Base-by-base conservation (phyloP, 345 rosid species). In the Salix dunnii region DNA sequence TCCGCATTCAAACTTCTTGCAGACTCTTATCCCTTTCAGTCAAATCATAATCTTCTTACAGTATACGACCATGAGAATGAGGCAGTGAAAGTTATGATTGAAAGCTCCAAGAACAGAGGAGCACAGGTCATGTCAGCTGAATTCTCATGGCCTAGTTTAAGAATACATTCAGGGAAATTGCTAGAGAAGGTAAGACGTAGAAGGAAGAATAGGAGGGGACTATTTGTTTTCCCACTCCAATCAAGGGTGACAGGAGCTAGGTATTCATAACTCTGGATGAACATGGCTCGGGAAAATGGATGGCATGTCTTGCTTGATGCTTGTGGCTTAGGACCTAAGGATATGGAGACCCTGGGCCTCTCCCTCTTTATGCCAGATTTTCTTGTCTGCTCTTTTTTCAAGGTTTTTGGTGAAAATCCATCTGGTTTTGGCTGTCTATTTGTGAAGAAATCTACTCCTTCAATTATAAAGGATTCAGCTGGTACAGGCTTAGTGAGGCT, bases 231-330 rank as follows among this genome's bases (percentile, higher is more conserved):
- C 71, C 97, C 99, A 2, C 88, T 91, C 79, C 97, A 89, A 25
- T 93, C 99, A 46, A 84, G 89, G 18, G 76, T 89, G 38, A 95
- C 88, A 2, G 99, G 99, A 66, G 80, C 86, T 14, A 85, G 88
- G 48, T 95, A 95, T 69, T 87, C 97, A 0, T 93, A 90, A 62
- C 62, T 69, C n/a, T 95, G 99, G 99, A 89, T 95, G 97, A 88
- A 75, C 69, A 31, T 84, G 70, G 99, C 97, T 49, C 84, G 72
- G 20, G 96, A 91, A 77, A 85, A 86, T 73, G 91, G 93, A 2
- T 93, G 99, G 99, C 89, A 91, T 30, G 94, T 91, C 18, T 71
- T 93, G 85, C 91, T 95, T 25, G 97, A 95, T 63, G 94, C 97
- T 1, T 87, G 85, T 53, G 92, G 93, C 28, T 78, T 93, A 66